A percentile compares a stretch with the other conserved stretches of the same genome.
Conservation (phyloP, 305 asterid species). For the Fraxinus latifolia region DNA sequence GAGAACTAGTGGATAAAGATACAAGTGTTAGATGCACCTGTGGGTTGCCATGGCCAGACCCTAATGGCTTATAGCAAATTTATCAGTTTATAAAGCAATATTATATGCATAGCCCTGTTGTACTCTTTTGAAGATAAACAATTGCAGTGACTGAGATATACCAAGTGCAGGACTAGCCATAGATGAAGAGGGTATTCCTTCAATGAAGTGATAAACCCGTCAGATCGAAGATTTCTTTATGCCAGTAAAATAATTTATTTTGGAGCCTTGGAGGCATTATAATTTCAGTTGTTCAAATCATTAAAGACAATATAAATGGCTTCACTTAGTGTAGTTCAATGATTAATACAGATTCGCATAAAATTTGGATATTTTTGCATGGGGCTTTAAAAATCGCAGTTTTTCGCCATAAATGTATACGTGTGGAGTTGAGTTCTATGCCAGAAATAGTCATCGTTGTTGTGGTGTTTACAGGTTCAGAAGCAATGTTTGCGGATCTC, state of each 20-base stretch:
- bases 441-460: not conserved
- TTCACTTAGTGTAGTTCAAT: not conserved
- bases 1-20: not conserved
- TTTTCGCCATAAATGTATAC: not conserved
- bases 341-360: not conserved
- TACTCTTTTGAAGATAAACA: not conserved
- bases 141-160: not conserved
- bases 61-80: not conserved
- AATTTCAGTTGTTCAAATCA: not conserved
- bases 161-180: not conserved
- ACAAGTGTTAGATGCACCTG: not conserved
- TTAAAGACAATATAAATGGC: not conserved
- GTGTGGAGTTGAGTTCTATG: not conserved
- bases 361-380: not conserved
- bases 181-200: not conserved
- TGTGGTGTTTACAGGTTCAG: constrained; percentile 62
- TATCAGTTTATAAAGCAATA: not conserved
- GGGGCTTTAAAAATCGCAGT: not conserved
- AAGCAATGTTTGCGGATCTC: constrained; percentile 98
- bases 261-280: not conserved
- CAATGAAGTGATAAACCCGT: not conserved
- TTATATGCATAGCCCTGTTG: not conserved
- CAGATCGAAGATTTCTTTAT: not conserved
- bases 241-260: not conserved
- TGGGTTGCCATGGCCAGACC: not conserved